Base-by-base conservation (phyloP, 228 moss, liverwort and hornwort genomes). In the Sphagnum fallax region DNA sequence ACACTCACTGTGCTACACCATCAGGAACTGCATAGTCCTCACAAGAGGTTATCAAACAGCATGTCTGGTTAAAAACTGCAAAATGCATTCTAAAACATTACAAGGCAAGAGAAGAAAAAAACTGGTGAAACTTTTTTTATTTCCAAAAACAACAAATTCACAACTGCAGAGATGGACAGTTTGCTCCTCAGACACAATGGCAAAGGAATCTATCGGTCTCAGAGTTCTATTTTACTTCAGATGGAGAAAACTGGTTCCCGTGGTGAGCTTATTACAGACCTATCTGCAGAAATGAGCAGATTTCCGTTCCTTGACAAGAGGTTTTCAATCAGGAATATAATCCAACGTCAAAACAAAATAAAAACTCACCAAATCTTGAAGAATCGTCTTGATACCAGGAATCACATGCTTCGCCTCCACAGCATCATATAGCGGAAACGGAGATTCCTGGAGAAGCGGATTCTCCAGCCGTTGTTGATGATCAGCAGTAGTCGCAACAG, bases 321-420 rank as follows among this genome's bases (percentile, higher is more conserved):
- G 60, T 59, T 14, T 10, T 59, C 5, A 47, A 58, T 16, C 61
- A 6, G 9, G 32, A 32, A 32, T 32, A 32, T 32, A 32, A 32
- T 32, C 32, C 32, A 32, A 32, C 32, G 32, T 32, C 32, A 15
- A 63, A 63, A n/a, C 1, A 13, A 15, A 60, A 50, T 49, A 32
- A 67, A 51, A 70, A 47, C 53, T 48, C 48, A 75, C 83, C 60
- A 85, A 72, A 9, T 81, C 68, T 69, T 78, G 76, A 52, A 85
- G 78, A 66, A 85, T 53, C 11, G 79, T 65, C 1, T 81, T 75
- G 7, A 85, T 80, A 64, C 85, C 85, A 48, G 85, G 85, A 76
- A 81, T 78, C 47, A 85, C 85, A 71, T 85, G 76, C 4, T 10
- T 51, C 50, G 85, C 85, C 9, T 85, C 79, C 61, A 85, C 81